These are phyloP conservation scores for Podospora pseudocomata DNA, from an alignment of 495 filamentous ascomycete genomes.

Conservation along the genomic window DNA sequence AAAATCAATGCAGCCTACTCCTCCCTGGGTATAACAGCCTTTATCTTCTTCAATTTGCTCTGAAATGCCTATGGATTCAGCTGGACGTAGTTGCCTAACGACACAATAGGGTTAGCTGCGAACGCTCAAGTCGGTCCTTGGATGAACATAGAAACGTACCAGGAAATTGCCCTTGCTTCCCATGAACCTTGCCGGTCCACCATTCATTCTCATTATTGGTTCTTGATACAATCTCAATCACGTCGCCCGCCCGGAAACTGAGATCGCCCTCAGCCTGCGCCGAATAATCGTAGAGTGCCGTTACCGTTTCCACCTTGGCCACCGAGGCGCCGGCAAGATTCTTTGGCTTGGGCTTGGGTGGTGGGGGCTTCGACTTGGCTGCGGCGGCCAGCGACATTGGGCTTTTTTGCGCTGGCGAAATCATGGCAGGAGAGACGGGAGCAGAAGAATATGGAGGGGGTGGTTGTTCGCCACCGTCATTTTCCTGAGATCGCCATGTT, in stretches of 20 bases:
- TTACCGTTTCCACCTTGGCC: constrained; percentile 67
- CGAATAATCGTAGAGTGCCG: constrained; percentile 90
- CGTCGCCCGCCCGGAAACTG: constrained; percentile 83
- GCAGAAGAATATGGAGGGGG: constrained; percentile 57
- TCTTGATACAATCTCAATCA: constrained; percentile 79
- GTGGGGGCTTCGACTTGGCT: constrained; percentile 73
- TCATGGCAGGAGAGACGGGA: constrained; percentile 3
- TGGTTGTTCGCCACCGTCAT: constrained; percentile 30
- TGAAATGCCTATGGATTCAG: constrained; percentile 26
- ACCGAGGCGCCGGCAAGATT: constrained; percentile 55
- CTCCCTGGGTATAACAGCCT: background rate
- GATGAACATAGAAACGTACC: constrained; percentile 53
- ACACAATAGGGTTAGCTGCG: constrained; percentile 15
- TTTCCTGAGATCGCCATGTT: constrained; percentile 20
- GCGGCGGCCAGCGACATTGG: constrained; percentile 61
- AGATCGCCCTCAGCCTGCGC: constrained; percentile 93
- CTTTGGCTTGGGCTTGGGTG: constrained; percentile 83
- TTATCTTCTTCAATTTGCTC: background rate
- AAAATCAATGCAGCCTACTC: background rate
- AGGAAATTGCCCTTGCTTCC: constrained; percentile 86
- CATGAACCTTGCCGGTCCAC: constrained; percentile 81
- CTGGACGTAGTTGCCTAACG: constrained; percentile 45
- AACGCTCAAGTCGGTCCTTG: background rate
- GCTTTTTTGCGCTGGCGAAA: constrained; percentile 14
- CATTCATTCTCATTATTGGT: constrained; percentile 92